Percentiles rank a stretch among this genome's conserved stretches.
Evolutionary conservation across 305 asterid species (phyloP).

Genomic region (Solanum hybrid): DNA sequence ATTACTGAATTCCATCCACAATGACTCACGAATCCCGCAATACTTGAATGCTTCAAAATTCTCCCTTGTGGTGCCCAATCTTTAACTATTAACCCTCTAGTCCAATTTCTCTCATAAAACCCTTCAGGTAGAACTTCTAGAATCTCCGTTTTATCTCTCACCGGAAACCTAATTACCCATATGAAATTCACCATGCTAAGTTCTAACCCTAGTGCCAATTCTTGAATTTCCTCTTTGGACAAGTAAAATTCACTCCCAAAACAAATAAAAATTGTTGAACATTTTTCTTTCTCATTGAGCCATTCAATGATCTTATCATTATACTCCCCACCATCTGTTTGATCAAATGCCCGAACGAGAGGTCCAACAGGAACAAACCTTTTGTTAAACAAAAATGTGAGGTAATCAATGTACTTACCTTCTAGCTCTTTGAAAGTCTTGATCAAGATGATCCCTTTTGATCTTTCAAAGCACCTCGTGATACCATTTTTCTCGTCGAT

Average conservation of each 20-base stretch:
- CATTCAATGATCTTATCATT: constrained; percentile 1
- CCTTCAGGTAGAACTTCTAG: constrained; percentile 29
- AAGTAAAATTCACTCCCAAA: constrained; percentile 19
- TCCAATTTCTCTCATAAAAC: constrained; percentile 25
- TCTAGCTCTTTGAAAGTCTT: constrained; percentile 5
- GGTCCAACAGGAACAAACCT: background rate
- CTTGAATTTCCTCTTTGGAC: constrained; percentile 27
- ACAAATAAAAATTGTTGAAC: constrained; percentile 35
- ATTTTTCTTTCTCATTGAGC: constrained; percentile 6
- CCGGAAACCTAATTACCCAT: constrained; percentile 39
- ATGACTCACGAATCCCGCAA: constrained; percentile 44
- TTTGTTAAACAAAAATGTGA: background rate
- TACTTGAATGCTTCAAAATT: constrained; percentile 28
- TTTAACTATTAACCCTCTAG: constrained; percentile 33
- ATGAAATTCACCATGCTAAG: constrained; percentile 36
- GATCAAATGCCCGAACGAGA: background rate
- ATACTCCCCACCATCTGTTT: background rate
- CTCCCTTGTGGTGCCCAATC: constrained; percentile 41
- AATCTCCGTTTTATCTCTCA: background rate
- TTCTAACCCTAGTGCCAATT: constrained; percentile 48
- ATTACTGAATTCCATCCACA: constrained; percentile 57
- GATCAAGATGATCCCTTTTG: background rate
- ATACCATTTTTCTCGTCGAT: background rate
- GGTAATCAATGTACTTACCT: background rate
- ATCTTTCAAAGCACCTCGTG: constrained; percentile 3